Percentiles rank a stretch among this genome's conserved stretches.
phyloP scores from a whole-genome alignment of 1,284 basidiomycete genomes.

The Ganoderma lingzhi region DNA sequence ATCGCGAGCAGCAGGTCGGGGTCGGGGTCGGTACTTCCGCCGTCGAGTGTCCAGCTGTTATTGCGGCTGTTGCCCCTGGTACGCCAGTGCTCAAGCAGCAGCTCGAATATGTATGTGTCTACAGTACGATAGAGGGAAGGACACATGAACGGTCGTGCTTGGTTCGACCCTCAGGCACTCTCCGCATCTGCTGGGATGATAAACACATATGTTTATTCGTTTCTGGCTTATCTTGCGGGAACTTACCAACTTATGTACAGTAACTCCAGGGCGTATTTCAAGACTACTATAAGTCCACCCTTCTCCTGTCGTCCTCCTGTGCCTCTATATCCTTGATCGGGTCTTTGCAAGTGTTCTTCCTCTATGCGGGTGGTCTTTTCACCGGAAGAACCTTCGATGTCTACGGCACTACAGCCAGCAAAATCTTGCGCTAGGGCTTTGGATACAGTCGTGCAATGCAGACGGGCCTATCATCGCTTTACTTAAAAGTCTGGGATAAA shows the following conservation, averaged over 20 bases:
- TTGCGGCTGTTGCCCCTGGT: neutral
- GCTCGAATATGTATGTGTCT: constrained; percentile 26
- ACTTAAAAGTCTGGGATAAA: neutral
- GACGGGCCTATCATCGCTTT: too few species aligned
- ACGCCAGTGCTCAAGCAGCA: neutral
- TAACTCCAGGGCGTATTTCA: constrained; percentile 31
- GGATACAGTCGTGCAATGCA: too few species aligned
- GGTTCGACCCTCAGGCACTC: constrained; percentile 28
- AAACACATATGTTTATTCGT: constrained; percentile 27
- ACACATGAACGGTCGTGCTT: constrained; percentile 30
- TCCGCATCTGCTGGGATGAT: constrained; percentile 33
- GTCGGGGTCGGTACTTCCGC: neutral
- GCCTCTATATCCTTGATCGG: constrained; percentile 51
- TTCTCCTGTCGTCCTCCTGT: constrained; percentile 28
- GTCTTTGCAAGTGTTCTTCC: constrained; percentile 51
- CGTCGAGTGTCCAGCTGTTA: neutral
- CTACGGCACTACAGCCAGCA: constrained; percentile 37
- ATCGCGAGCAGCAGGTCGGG: neutral
- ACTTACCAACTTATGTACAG: too few species aligned
- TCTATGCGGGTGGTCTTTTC: constrained; percentile 44
- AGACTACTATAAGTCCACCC: constrained; percentile 31
- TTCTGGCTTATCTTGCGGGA: too few species aligned
- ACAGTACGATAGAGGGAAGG: constrained; percentile 27
- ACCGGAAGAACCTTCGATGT: constrained; percentile 50
- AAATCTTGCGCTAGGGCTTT: too few species aligned